These are phyloP conservation scores for Eutrema japonicum DNA, from an alignment of 345 rosid genomes.

Conservation along the genomic window DNA sequence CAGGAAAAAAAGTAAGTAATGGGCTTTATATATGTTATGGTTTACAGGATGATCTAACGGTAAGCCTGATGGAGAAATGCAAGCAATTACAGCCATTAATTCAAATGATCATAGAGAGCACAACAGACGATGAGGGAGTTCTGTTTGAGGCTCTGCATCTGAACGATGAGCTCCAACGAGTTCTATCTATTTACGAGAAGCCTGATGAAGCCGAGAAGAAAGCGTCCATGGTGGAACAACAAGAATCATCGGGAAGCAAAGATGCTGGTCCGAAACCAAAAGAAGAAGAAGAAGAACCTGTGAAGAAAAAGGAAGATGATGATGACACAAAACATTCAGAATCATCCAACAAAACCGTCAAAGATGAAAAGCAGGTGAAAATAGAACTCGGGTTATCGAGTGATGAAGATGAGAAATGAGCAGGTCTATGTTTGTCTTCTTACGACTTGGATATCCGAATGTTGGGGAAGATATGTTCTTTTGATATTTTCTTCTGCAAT, in stretches of 20 bases:
- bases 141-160: constrained; percentile 83
- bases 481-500: constrained; percentile 19
- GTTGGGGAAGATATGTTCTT: constrained; percentile 20
- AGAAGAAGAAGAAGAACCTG: constrained; percentile 14
- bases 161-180: constrained; percentile 70
- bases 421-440: constrained; percentile 5
- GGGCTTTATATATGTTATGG: constrained; percentile 15
- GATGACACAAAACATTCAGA: constrained; percentile 20
- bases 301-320: constrained; percentile 12
- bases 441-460: constrained; percentile 8
- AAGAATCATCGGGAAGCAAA: constrained; percentile 40
- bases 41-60: constrained; percentile 67
- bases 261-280: constrained; percentile 30
- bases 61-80: constrained; percentile 76
- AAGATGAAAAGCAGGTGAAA: constrained; percentile 36
- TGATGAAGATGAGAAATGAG: constrained; percentile 46
- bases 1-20: background rate
- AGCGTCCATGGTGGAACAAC: constrained; percentile 27
- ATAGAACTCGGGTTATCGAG: constrained; percentile 46
- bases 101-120: constrained; percentile 75
- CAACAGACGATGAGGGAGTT: constrained; percentile 66
- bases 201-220: constrained; percentile 31
- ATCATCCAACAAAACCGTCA: constrained; percentile 8
- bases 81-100: constrained; percentile 69
- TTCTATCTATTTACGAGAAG: constrained; percentile 46